Evolutionary conservation across 2,329 filamentous ascomycete genomes (phyloP).

Genomic region (Pseudogymnoascus verrucosus): DNA sequence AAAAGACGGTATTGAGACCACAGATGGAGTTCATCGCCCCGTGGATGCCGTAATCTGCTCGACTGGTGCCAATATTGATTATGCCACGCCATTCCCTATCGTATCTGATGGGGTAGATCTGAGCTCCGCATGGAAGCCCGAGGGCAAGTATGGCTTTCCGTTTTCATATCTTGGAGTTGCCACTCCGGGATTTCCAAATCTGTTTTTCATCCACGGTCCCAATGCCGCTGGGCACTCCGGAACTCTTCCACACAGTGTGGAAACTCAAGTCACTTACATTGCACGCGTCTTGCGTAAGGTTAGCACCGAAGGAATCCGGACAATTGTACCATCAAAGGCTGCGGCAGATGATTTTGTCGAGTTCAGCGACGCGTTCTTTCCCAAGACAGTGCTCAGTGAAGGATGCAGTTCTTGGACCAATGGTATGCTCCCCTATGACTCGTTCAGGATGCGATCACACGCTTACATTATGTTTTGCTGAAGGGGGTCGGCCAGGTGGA

Average conservation of each 20-base stretch:
- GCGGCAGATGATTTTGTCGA: conserved; percentile 58
- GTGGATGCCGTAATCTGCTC: conserved; percentile 61
- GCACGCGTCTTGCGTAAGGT: conserved; percentile 62
- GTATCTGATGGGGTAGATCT: conserved; percentile 46
- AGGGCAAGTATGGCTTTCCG: conserved; percentile 51
- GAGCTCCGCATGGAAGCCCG: conserved; percentile 46
- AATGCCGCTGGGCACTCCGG: conserved; percentile 52
- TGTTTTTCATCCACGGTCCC: conserved; percentile 57
- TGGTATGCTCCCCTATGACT: conserved; percentile 28
- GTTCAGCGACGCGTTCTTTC: conserved; percentile 50
- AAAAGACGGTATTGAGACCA: conserved; percentile 49
- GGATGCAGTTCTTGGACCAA: conserved; percentile 69
- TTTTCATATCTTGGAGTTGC: conserved; percentile 60
- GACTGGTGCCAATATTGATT: conserved; percentile 56
- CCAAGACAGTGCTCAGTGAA: conserved; percentile 47
- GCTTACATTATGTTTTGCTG: not conserved
- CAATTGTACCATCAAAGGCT: conserved; percentile 46
- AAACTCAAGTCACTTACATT: conserved; percentile 57
- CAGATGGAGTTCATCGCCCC: conserved; percentile 46
- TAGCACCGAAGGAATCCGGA: conserved; percentile 55
- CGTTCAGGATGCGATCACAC: not conserved
- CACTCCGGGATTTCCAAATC: conserved; percentile 58
- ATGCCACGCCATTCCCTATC: conserved; percentile 54
- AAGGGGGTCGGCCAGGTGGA: conserved; percentile 44
- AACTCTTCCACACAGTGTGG: conserved; percentile 58